Percentiles rank a stretch among this genome's conserved stretches.
Evolutionary conservation across 495 filamentous ascomycete species (phyloP).

Genomic region (Neurospora tetrasperma): DNA sequence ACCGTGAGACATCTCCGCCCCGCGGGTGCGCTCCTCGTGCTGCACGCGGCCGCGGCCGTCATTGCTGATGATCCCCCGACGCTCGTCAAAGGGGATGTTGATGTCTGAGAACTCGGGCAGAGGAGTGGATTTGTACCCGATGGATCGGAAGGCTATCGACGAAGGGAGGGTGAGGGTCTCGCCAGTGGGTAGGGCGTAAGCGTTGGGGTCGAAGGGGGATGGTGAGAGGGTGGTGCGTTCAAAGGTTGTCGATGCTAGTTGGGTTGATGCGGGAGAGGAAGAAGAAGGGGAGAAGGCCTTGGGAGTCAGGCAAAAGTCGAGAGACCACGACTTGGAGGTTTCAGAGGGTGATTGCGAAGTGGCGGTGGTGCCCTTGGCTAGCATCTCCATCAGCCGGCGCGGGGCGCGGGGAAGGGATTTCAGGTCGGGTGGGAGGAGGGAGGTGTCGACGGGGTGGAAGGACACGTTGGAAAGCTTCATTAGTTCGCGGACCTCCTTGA

Average conservation of each 20-base stretch:
- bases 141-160: conserved; percentile 72
- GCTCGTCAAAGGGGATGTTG: conserved; percentile 66
- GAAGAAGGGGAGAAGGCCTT: conserved; percentile 49
- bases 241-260: conserved; percentile 54
- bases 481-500: conserved; percentile 84
- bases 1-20: conserved; percentile 19
- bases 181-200: conserved; percentile 41
- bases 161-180: conserved; percentile 39
- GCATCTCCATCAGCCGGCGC: conserved; percentile 67
- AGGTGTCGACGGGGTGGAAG: conserved; percentile 57
- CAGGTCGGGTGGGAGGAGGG: conserved; percentile 53
- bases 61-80: conserved; percentile 70
- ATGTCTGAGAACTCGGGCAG: conserved; percentile 67
- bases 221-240: conserved; percentile 42
- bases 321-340: conserved; percentile 58
- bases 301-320: conserved; percentile 75
- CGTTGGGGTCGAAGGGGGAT: conserved; percentile 39
- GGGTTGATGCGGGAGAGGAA: conserved; percentile 18
- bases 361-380: conserved; percentile 53
- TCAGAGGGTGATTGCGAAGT: neutral
- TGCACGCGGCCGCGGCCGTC: conserved; percentile 67
- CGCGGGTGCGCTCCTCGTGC: conserved; percentile 18
- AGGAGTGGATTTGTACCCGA: conserved; percentile 78
- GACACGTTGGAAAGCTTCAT: conserved; percentile 63
- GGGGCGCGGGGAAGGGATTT: conserved; percentile 58